Evolutionary conservation across 1,139 yeast species (phyloP).

Genomic region (Geotrichum reessii): DNA sequence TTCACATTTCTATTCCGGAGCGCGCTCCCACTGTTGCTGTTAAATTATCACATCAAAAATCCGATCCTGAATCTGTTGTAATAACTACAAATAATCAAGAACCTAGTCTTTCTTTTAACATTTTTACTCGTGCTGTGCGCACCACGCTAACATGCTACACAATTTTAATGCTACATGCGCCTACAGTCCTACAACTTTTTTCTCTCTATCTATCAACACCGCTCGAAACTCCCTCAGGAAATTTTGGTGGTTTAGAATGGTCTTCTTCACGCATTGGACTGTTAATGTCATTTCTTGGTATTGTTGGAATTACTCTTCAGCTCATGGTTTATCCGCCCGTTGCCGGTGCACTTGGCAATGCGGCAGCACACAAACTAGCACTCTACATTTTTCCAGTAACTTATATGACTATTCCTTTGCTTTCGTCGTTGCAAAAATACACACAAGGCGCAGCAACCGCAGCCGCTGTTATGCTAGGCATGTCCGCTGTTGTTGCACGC

Average conservation of each 20-base stretch:
- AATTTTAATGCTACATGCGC: conserved; percentile 44
- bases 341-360: conserved; percentile 47
- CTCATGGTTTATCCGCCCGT: conserved; percentile 49
- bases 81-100: not conserved
- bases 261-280: conserved; percentile 48
- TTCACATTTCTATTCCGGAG: conserved; percentile 1
- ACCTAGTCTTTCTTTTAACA: not conserved
- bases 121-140: conserved; percentile 29
- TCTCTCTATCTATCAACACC: conserved; percentile 57
- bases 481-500: conserved; percentile 25
- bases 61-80: not conserved
- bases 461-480: conserved; percentile 29
- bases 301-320: conserved; percentile 49
- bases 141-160: conserved; percentile 27
- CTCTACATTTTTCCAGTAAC: conserved; percentile 45
- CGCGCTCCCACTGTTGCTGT: not conserved
- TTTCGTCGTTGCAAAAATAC: not conserved
- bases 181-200: conserved; percentile 51
- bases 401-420: conserved; percentile 47
- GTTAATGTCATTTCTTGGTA: conserved; percentile 50
- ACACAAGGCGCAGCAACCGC: conserved; percentile 15
- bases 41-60: not conserved
- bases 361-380: conserved; percentile 44
- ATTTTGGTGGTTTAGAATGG: conserved; percentile 46
- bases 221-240: conserved; percentile 33